Evolutionary conservation across 78 protist species (phyloP), one percentile per base, ranked within the genome.

Genomic region (Chrysochromulina tobinii): DNA sequence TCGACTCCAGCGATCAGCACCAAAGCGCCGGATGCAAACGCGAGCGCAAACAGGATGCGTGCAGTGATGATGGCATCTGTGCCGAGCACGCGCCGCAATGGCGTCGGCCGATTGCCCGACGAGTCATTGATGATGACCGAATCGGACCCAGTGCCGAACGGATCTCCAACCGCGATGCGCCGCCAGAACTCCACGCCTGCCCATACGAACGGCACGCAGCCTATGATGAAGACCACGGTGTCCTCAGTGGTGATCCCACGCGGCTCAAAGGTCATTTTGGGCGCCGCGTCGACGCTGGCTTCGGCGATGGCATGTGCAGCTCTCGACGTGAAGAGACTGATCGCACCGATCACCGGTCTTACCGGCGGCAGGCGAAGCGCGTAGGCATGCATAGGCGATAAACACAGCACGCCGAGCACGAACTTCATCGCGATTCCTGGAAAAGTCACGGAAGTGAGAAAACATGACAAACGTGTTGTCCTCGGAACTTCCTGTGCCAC

Each of bases 171-270:
- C 57, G 83, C 83, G 17, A 75, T 75, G 58, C 83, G 83, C 83
- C 83, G 83, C 83, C 83, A 75, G 21, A 75, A 75, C 57, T 75
- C 83, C 18, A 75, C 25, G 57, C 25, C 58, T 14, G 83, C 83
- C 83, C 83, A 75, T 57, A 75, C 54, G 21, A 75, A 75, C 57
- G 83, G 83, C 25, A 75, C 83, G 83, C 57, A 75, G 20, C 83
- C 83, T 2, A 75, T 1, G n/a, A 75, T 12, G 11, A 75, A 75
- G 25, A 75, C 83, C 14, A 75, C 18, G 12, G 83, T 75, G 83
- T 75, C 83, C 57, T 75, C 83, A 15, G 83, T 2, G 27, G 83
- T 75, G 83, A 75, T 75, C 11, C 83, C 83, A 2, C 83, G 83
- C 58, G 83, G 83, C 57, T 38, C 38, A 38, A 38, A 38, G 38